These are phyloP conservation scores for Hawksworthiomyces lignivorus DNA, from an alignment of 2,329 filamentous ascomycete genomes.

Conservation along the genomic window DNA sequence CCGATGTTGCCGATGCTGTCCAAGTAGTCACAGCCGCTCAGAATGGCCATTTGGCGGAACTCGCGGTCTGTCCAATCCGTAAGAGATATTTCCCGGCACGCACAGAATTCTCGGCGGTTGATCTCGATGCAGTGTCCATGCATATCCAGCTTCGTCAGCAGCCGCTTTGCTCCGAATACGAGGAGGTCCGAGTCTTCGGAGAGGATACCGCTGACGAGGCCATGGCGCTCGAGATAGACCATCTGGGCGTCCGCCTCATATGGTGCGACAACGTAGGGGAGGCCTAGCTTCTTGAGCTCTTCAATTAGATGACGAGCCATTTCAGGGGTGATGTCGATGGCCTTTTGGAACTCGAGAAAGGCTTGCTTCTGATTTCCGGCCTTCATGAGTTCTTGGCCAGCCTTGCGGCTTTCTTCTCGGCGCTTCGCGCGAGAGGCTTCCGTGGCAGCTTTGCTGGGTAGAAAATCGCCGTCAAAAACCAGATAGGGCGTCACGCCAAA, in stretches of 20 bases:
- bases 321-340: slow-evolving; percentile 88
- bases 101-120: slow-evolving; percentile 79
- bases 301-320: slow-evolving; percentile 93
- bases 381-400: slow-evolving; percentile 70
- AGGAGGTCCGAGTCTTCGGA: slow-evolving; percentile 95
- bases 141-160: slow-evolving; percentile 90
- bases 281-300: slow-evolving; percentile 69
- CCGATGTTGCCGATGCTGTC: slow-evolving; percentile 77
- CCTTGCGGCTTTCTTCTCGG: slow-evolving; percentile 66
- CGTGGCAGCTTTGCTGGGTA: slow-evolving; percentile 87
- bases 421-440: slow-evolving; percentile 69
- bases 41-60: slow-evolving; percentile 90
- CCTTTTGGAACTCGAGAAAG: slow-evolving; percentile 82
- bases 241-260: slow-evolving; percentile 98
- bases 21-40: slow-evolving; percentile 96
- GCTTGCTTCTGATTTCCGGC: slow-evolving; percentile 77
- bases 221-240: slow-evolving; percentile 82
- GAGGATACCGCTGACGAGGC: slow-evolving; percentile 77
- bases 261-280: slow-evolving; percentile 88
- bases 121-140: slow-evolving; percentile 91
- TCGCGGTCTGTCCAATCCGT: slow-evolving; percentile 88
- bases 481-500: slow-evolving; percentile 92
- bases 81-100: slow-evolving; percentile 79
- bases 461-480: slow-evolving; percentile 90
- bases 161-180: slow-evolving; percentile 84